Evolutionary conservation across 1,284 basidiomycete genomes (phyloP), one percentile per base, ranked within the genome.

Genomic region (Papiliotrema nemorosa): DNA sequence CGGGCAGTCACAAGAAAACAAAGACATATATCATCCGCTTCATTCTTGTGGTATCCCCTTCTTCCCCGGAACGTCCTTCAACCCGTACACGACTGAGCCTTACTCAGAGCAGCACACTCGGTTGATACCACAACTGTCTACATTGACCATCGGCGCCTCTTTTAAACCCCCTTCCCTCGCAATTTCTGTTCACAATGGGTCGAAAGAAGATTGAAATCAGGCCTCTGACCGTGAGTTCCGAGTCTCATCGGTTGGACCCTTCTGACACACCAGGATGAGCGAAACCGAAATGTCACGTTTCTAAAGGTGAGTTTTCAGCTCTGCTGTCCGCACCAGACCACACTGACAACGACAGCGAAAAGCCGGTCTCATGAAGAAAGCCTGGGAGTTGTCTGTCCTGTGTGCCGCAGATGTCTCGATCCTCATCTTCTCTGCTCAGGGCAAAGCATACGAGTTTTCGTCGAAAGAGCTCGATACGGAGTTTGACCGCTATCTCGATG

Each of bases 201-300:
- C 61, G 73, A 47, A 75, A 75, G 60, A 75, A 75, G 68, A 75
- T 75, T 52, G 71, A 73, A 50, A 75, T 75, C 52, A 59, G 71
- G 44, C 71, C 71, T 29, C 50, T 75, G 39, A 61, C 60, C 2
- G 72, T 74, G 54, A 63, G 72, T 67, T 2, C 21, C 34, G 26
- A 14, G n/a, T n/a, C n/a, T n/a, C n/a, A n/a, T n/a, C n/a, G n/a
- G n/a, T n/a, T n/a, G n/a, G n/a, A 3, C 35, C 31, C 31, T 9
- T 33, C 10, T 33, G 34, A 34, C 25, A 20, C 45, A 31, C 26
- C 50, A 75, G 72, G 73, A 75, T 44, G 73, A 75, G 55, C 65
- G 73, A 5, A 75, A 75, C 55, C 61, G 73, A 10, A 72, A 72
- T 62, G 70, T 72, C 29, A 72, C 70, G n/a, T 72, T 72, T 54